phyloP scores from a whole-genome alignment of 495 filamentous ascomycete species.

The Penicillium silybi region DNA sequence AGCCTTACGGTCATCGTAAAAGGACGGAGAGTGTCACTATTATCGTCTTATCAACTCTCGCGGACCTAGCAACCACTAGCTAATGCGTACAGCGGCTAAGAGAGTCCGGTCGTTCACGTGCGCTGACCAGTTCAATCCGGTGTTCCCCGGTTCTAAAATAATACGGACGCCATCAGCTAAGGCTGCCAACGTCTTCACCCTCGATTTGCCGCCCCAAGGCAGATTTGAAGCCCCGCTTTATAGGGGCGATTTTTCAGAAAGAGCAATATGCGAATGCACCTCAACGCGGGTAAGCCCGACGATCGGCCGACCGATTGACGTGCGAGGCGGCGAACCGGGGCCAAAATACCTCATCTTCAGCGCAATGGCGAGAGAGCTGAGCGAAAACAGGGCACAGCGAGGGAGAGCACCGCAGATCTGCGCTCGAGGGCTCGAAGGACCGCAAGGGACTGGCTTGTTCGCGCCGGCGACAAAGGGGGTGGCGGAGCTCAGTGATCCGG shows the following conservation, averaged over 20 bases:
- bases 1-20: not conserved
- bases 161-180: constrained; percentile 3
- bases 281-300: not conserved
- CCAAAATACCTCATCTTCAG: constrained; percentile 2
- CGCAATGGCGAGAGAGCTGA: not conserved
- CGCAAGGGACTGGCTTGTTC: not conserved
- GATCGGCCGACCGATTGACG: not conserved
- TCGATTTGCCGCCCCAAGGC: not conserved
- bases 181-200: not conserved
- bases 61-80: not conserved
- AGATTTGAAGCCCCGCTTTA: not conserved
- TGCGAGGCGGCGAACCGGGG: not conserved
- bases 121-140: not conserved
- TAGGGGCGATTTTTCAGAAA: constrained; percentile 2
- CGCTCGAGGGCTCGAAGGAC: not conserved
- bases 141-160: not conserved
- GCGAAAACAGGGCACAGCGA: not conserved
- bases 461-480: not conserved
- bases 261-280: not conserved
- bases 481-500: constrained; percentile 8
- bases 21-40: not conserved
- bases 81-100: not conserved
- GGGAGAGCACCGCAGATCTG: not conserved
- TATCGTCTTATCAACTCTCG: not conserved
- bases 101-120: not conserved